These are phyloP conservation scores for Aspergillus funiculosus DNA, from an alignment of 495 filamentous ascomycete genomes.

Conservation along the genomic window DNA sequence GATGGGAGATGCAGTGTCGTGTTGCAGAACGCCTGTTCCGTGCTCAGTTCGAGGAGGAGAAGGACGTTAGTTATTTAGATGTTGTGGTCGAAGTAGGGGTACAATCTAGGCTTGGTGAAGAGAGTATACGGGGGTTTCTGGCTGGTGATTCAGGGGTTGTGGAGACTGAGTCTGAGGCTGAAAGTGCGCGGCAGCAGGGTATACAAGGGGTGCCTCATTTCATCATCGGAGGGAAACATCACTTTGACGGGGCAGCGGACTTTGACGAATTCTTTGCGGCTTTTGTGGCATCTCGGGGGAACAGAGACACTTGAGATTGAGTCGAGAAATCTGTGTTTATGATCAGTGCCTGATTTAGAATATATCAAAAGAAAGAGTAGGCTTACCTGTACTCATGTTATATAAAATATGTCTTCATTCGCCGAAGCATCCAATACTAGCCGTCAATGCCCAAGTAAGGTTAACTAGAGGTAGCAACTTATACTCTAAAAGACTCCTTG, in stretches of 20 bases:
- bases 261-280: constrained; percentile 22
- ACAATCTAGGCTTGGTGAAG: constrained; percentile 10
- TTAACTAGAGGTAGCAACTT: too few relatives aligned
- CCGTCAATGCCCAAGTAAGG: too few relatives aligned
- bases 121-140: constrained; percentile 11
- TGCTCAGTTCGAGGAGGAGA: constrained; percentile 21
- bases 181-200: constrained; percentile 2
- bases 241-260: constrained; percentile 12
- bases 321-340: too few relatives aligned
- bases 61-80: constrained; percentile 16
- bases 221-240: constrained; percentile 7
- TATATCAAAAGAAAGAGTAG: too few relatives aligned
- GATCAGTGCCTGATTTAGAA: too few relatives aligned
- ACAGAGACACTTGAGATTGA: too few relatives aligned
- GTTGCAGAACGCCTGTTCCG: constrained; percentile 15
- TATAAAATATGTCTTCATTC: too few relatives aligned
- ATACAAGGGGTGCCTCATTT: constrained; percentile 19
- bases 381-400: too few relatives aligned
- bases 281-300: constrained; percentile 23
- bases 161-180: constrained; percentile 9
- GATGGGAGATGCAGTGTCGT: constrained; percentile 8
- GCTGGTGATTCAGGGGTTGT: constrained; percentile 1
- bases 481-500: too few relatives aligned
- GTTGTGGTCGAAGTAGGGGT: constrained; percentile 13
- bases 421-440: too few relatives aligned